Conservation (phyloP, 2,329 filamentous ascomycete genomes). For the Ophiostoma fasciatum region DNA sequence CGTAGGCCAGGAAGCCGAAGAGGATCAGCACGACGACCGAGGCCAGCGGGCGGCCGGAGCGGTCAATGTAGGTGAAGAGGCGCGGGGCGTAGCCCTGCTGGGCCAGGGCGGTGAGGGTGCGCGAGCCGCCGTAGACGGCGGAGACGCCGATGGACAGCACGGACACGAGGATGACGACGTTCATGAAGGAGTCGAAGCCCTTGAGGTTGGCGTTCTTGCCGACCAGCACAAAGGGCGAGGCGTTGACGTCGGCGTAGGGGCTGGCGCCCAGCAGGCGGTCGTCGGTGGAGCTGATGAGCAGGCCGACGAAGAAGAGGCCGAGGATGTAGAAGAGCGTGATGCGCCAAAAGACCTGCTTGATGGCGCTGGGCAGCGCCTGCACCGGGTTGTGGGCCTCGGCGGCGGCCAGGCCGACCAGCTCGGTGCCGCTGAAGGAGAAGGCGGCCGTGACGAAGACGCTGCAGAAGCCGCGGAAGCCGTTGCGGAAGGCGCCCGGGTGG, state of each 20-base stretch:
- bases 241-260: slow-evolving; percentile 28
- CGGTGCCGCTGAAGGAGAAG: slow-evolving; percentile 59
- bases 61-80: slow-evolving; percentile 42
- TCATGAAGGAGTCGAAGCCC: slow-evolving; percentile 42
- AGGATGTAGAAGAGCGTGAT: slow-evolving; percentile 41
- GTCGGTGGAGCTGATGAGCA: slow-evolving; percentile 33
- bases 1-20: slow-evolving; percentile 36
- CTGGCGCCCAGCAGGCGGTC: slow-evolving; percentile 29
- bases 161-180: slow-evolving; percentile 42
- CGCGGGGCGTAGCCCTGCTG: slow-evolving; percentile 44
- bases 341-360: slow-evolving; percentile 61
- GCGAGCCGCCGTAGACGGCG: slow-evolving; percentile 42
- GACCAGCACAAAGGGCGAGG: slow-evolving; percentile 44
- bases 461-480: slow-evolving; percentile 63
- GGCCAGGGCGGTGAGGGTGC: slow-evolving; percentile 42
- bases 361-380: slow-evolving; percentile 61
- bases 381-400: slow-evolving; percentile 57
- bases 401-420: slow-evolving; percentile 59
- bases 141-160: slow-evolving; percentile 45
- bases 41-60: slow-evolving; percentile 37
- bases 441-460: slow-evolving; percentile 58
- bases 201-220: slow-evolving; percentile 36
- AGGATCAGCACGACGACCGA: slow-evolving; percentile 31
- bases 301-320: slow-evolving; percentile 35
- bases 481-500: slow-evolving; percentile 43